Conservation (phyloP, 169 alveolate genomes). For the Cyclospora cayetanensis region DNA sequence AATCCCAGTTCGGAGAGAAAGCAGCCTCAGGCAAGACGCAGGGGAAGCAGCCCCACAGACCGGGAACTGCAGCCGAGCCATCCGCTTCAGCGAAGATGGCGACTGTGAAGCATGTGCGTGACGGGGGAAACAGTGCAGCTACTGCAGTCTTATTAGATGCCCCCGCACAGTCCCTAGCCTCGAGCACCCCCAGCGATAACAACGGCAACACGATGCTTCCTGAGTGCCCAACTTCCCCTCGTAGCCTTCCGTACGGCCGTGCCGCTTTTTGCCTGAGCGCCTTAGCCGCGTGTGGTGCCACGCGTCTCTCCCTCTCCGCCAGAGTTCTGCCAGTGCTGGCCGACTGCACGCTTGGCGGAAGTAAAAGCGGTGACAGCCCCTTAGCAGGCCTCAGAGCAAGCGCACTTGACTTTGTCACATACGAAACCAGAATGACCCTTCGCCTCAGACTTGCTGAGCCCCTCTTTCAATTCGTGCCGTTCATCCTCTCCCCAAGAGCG, state of each 20-base stretch:
- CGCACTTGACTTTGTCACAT: neutral
- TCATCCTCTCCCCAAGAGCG: no score
- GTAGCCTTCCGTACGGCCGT: conserved; percentile 33
- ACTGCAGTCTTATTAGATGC: neutral
- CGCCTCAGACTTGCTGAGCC: conserved; percentile 51
- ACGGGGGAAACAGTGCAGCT: neutral
- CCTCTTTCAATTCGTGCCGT: no score
- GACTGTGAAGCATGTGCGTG: conserved; percentile 15
- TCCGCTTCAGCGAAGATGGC: no score
- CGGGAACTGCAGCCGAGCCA: no score
- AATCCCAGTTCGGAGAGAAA: no score
- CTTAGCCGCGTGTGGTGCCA: conserved; percentile 18
- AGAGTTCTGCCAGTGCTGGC: conserved; percentile 35
- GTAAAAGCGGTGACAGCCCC: no score
- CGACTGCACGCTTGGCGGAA: no score
- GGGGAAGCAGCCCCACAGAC: conserved; percentile 10
- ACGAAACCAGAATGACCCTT: conserved; percentile 22
- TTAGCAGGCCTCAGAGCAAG: neutral
- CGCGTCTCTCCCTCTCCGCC: conserved; percentile 21
- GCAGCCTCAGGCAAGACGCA: neutral
- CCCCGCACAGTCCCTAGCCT: no score
- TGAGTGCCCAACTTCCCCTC: neutral
- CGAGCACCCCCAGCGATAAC: neutral
- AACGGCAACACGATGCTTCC: no score
- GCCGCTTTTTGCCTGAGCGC: conserved; percentile 46